phyloP scores from a whole-genome alignment of 2,329 filamentous ascomycete genomes.

The Phaeosphaeria sp. region DNA sequence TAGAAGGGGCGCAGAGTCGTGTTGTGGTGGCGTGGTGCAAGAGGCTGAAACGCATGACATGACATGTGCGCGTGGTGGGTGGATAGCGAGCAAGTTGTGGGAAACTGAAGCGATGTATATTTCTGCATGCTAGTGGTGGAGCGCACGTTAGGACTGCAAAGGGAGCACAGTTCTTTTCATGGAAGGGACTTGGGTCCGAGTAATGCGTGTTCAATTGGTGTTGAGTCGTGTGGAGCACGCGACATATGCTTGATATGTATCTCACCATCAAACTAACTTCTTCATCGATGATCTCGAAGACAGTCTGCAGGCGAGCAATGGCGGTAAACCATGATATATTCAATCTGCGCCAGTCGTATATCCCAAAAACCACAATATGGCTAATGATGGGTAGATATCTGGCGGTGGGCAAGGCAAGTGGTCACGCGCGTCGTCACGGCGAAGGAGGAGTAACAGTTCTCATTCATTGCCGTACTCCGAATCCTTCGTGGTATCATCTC shows the following conservation, averaged over 20 bases:
- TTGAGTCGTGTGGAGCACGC: background rate
- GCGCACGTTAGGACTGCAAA: no score
- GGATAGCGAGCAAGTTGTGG: background rate
- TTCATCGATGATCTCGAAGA: constrained; percentile 67
- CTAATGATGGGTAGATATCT: constrained; percentile 86
- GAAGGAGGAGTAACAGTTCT: constrained; percentile 34
- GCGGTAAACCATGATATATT: constrained; percentile 61
- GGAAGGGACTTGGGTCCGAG: no score
- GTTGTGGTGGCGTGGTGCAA: background rate
- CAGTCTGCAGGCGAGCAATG: constrained; percentile 82
- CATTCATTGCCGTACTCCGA: constrained; percentile 31
- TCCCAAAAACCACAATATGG: constrained; percentile 75
- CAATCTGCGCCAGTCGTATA: constrained; percentile 93
- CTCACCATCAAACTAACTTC: constrained; percentile 86
- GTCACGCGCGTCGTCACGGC: constrained; percentile 25
- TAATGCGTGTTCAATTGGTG: no score
- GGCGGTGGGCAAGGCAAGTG: constrained; percentile 58
- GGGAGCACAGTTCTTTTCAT: no score
- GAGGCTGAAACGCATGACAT: background rate
- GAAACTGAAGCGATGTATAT: background rate
- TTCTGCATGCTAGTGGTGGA: background rate
- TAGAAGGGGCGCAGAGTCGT: background rate
- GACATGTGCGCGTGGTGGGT: background rate
- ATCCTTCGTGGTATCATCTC: constrained; percentile 38
- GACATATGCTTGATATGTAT: constrained; percentile 58